Evolutionary conservation across 139 green algal species (phyloP), one percentile per base, ranked within the genome.

Genomic region (Micromonas commoda): DNA sequence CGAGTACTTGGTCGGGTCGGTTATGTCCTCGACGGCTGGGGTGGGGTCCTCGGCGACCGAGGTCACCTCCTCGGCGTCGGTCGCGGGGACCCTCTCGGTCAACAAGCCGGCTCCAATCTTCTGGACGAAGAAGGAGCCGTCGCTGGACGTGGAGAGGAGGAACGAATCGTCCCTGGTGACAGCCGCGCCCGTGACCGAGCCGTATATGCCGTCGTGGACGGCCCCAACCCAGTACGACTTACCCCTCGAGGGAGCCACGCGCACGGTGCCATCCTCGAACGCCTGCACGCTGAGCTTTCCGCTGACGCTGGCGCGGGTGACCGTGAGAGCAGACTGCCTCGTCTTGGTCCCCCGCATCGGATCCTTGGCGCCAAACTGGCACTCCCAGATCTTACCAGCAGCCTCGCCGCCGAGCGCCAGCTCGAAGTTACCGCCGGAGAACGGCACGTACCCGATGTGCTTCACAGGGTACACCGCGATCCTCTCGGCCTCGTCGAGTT

Each of bases 131-230:
- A 90, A 74, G 0, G 81, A 85, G 26, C 88, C 87, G 66, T 92
- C 87, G 1, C 52, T 31, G 0, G 84, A 84, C 0, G 78, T 85
- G 31, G 63, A 84, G 26, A 95, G 54, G 28, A 93, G 63, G 73
- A 81, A 87, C n/a, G 71, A 77, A 68, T 86, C 86, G 78, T 96
- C 90, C 57, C 85, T 89, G 3, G 88, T 89, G 5, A 90, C 60
- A 0, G 75, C 82, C 28, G 91, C 34, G 0, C 54, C 81, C 1
- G 82, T 78, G 9, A 94, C 64, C 0, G 34, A 28, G 19, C 89
- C 88, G 4, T 57, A 35, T 63, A 86, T 73, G 82, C 86, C 81
- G 78, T 90, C 84, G 65, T 92, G 88, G 64, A 90, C 57, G 1
- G 71, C 26, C 1, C 61, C 67, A 74, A 89, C 73, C 87, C 85